A percentile compares a stretch with the other conserved stretches of the same genome.
These are phyloP conservation scores for Rubroboletus satanas DNA, from an alignment of 768 basidiomycete genomes.

Conservation along the genomic window DNA sequence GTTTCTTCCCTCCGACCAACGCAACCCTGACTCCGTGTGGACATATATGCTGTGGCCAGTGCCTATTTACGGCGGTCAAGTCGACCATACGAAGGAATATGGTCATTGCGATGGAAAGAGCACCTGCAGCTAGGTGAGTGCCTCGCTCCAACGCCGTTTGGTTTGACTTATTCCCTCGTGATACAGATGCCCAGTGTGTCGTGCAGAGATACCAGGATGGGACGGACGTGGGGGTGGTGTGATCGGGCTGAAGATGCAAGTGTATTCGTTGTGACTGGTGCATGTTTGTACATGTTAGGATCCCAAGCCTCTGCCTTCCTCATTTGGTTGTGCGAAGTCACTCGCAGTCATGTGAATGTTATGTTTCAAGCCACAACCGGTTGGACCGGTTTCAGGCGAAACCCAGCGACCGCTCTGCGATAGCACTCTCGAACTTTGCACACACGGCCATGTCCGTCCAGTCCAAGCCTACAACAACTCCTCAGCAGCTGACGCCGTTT, in stretches of 20 bases:
- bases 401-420: neutral
- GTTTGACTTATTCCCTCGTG: neutral
- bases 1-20: slow-evolving; percentile 70
- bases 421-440: neutral
- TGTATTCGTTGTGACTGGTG: slow-evolving; percentile 24
- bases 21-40: slow-evolving; percentile 79
- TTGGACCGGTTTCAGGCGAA: neutral
- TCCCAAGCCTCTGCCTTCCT: slow-evolving; percentile 7
- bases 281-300: slow-evolving; percentile 22
- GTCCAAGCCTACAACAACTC: slow-evolving; percentile 51
- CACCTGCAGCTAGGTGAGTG: slow-evolving; percentile 39
- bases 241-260: slow-evolving; percentile 50
- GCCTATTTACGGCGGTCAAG: slow-evolving; percentile 70
- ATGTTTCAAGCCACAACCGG: neutral
- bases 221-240: slow-evolving; percentile 69
- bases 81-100: slow-evolving; percentile 51
- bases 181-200: slow-evolving; percentile 64
- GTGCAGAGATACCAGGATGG: slow-evolving; percentile 63
- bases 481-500: slow-evolving; percentile 72
- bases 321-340: neutral
- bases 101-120: slow-evolving; percentile 29
- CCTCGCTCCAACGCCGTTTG: neutral
- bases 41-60: slow-evolving; percentile 72
- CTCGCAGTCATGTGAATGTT: slow-evolving; percentile 12
- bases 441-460: slow-evolving; percentile 34